These are phyloP conservation scores for Abrus pulchellus DNA, from an alignment of 306 rosid species.

Conservation along the genomic window DNA sequence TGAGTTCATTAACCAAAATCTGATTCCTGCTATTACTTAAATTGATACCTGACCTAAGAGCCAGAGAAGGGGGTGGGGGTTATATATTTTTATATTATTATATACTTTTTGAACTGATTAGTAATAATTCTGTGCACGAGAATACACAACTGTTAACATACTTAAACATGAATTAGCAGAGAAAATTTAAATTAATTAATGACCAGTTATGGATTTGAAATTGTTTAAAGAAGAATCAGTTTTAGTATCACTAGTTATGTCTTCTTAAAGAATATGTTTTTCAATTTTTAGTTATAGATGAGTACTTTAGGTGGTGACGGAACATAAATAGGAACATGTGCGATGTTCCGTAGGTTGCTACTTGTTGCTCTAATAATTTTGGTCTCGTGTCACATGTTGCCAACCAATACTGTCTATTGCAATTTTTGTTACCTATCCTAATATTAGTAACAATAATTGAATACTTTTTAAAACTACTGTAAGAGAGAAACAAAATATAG, in stretches of 20 bases:
- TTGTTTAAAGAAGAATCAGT: neutral
- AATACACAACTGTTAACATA: no score
- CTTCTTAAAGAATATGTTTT: neutral
- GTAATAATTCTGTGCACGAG: neutral
- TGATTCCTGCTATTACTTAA: neutral
- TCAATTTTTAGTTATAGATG: neutral
- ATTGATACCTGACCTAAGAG: neutral
- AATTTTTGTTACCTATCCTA: no score
- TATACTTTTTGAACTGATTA: neutral
- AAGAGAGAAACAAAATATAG: no score
- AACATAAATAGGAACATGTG: neutral
- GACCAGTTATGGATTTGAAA: neutral
- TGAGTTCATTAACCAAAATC: neutral
- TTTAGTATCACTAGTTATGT: neutral
- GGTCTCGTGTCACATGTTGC: neutral
- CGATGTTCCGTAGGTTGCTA: neutral
- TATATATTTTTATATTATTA: neutral
- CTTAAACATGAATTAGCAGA: no score
- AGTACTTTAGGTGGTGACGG: neutral
- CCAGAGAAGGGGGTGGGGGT: neutral
- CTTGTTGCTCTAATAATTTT: neutral
- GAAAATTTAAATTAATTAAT: neutral
- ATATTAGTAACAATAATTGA: no score
- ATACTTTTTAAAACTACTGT: no score
- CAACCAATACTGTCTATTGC: neutral